Evolutionary conservation across 2,329 filamentous ascomycete genomes (phyloP).

Genomic region (Elsinoe australis): DNA sequence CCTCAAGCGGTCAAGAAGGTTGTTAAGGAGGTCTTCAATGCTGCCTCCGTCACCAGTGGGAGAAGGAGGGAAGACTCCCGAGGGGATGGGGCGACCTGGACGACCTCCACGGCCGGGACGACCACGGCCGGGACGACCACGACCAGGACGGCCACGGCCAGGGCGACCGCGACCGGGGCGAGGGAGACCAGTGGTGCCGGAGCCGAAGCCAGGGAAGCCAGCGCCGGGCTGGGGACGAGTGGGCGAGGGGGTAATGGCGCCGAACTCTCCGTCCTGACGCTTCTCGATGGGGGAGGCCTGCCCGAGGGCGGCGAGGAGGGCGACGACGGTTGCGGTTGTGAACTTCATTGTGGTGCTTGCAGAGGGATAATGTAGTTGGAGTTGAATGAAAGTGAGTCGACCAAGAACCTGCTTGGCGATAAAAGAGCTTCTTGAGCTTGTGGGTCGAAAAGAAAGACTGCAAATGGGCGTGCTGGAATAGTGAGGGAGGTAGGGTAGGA

Average conservation of each 20-base stretch:
- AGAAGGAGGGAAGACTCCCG: constrained; percentile 1
- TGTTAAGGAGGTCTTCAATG: constrained; percentile 6
- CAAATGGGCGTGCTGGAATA: background rate
- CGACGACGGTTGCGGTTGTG: constrained; percentile 10
- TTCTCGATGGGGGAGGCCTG: constrained; percentile 9
- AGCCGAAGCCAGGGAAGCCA: background rate
- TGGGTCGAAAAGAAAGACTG: constrained; percentile 9
- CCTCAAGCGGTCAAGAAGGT: background rate
- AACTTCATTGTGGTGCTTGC: constrained; percentile 12
- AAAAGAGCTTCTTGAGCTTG: background rate
- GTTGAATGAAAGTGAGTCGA: constrained; percentile 9
- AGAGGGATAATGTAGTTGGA: background rate
- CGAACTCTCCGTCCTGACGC: constrained; percentile 11
- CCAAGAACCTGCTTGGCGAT: constrained; percentile 13
- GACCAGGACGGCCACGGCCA: background rate
- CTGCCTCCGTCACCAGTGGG: background rate
- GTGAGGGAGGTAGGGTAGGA: background rate
- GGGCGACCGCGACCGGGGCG: background rate
- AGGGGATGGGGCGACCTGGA: constrained; percentile 1
- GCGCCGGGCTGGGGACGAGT: too few relatives aligned
- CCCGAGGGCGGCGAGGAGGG: constrained; percentile 10
- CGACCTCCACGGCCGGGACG: background rate
- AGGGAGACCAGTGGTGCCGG: too few relatives aligned
- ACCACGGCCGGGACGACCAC: background rate
- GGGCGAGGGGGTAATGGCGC: too few relatives aligned